phyloP scores from a whole-genome alignment of 768 basidiomycete genomes.

The Dentipellis sp. region DNA sequence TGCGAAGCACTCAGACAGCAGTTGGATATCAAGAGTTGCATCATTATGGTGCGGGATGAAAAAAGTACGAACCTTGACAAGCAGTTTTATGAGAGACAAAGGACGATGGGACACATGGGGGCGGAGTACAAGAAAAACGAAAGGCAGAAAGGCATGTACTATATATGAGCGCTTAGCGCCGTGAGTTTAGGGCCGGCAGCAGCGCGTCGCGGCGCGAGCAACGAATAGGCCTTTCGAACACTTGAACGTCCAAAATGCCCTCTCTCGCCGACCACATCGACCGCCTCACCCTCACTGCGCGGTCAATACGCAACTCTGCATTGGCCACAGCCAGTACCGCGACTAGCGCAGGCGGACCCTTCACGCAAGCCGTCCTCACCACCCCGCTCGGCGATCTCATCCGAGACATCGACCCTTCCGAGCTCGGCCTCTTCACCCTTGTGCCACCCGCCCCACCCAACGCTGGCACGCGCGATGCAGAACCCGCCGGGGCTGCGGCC shows the following conservation, averaged over 20 bases:
- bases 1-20: slow-evolving; percentile 4
- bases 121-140: not conserved
- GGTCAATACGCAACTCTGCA: slow-evolving; percentile 40
- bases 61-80: too few relatives aligned
- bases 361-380: slow-evolving; percentile 56
- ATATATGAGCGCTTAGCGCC: not conserved
- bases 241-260: slow-evolving; percentile 29
- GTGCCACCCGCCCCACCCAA: slow-evolving; percentile 22
- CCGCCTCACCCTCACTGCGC: slow-evolving; percentile 45
- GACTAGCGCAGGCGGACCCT: slow-evolving; percentile 27
- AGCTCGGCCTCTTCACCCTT: slow-evolving; percentile 70
- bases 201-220: slow-evolving; percentile 1
- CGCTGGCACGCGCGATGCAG: slow-evolving; percentile 22
- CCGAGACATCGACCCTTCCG: slow-evolving; percentile 70
- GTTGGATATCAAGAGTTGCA: not conserved
- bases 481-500: slow-evolving; percentile 17
- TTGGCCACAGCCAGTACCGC: slow-evolving; percentile 17
- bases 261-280: slow-evolving; percentile 62
- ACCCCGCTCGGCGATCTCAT: slow-evolving; percentile 65
- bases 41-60: slow-evolving; percentile 1
- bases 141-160: not conserved
- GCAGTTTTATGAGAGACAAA: too few relatives aligned
- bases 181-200: slow-evolving; percentile 4
- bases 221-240: not conserved
- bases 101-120: not conserved